Evolutionary conservation across 2,329 filamentous ascomycete species (phyloP).

Genomic region (Aaosphaeria pasadenensis): DNA sequence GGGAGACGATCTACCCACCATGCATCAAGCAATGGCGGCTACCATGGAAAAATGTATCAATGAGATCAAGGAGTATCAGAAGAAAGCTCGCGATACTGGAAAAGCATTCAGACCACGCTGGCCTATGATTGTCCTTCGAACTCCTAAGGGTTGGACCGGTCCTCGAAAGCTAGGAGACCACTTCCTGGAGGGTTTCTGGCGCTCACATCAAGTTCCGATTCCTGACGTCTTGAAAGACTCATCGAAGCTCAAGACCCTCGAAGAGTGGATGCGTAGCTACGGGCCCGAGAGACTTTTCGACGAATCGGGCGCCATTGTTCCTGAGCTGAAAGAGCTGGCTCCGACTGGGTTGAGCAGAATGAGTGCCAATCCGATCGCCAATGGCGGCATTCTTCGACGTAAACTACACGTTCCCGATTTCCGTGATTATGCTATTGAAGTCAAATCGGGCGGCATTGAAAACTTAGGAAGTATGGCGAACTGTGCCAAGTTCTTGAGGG

Average conservation of each 20-base stretch:
- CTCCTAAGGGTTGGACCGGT: constrained; percentile 77
- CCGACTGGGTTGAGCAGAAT: constrained; percentile 66
- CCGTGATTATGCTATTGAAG: constrained; percentile 61
- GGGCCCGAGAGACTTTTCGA: constrained; percentile 70
- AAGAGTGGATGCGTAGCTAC: constrained; percentile 76
- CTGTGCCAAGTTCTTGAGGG: constrained; percentile 65
- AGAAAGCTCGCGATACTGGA: constrained; percentile 66
- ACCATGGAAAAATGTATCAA: constrained; percentile 70
- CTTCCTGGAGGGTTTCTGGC: constrained; percentile 74
- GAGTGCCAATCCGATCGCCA: constrained; percentile 74
- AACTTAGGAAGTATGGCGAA: constrained; percentile 65
- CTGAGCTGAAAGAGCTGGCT: constrained; percentile 62
- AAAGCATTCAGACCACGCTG: constrained; percentile 69
- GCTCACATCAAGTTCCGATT: constrained; percentile 74
- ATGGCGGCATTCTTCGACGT: constrained; percentile 66
- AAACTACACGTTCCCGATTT: constrained; percentile 70
- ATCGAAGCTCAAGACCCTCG: constrained; percentile 64
- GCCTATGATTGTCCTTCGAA: constrained; percentile 77
- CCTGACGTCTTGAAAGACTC: constrained; percentile 65
- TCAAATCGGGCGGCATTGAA: constrained; percentile 59
- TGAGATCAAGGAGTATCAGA: constrained; percentile 68
- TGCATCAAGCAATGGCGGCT: constrained; percentile 80
- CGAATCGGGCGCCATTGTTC: constrained; percentile 59
- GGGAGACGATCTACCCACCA: constrained; percentile 67
- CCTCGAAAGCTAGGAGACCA: constrained; percentile 70